phyloP scores from a whole-genome alignment of 2,329 filamentous ascomycete species.

The Arachnomyces sp. region DNA sequence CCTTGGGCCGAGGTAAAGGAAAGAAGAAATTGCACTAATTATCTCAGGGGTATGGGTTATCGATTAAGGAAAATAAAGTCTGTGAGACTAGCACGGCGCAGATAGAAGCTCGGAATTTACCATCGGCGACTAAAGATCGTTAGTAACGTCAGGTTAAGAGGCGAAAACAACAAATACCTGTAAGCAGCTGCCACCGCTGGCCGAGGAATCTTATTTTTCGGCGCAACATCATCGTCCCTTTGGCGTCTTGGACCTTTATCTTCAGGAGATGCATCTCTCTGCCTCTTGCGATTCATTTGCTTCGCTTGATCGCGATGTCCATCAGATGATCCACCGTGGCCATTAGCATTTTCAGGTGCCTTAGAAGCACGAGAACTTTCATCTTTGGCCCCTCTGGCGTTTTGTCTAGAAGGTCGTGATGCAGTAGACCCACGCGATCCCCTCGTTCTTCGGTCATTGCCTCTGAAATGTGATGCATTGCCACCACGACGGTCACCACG shows the following conservation, averaged over 20 bases:
- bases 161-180: conserved; percentile 19
- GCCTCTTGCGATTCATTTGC: conserved; percentile 10
- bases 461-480: background rate
- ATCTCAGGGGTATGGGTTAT: conserved; percentile 14
- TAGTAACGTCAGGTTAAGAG: conserved; percentile 6
- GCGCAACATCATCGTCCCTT: conserved; percentile 22
- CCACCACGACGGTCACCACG: too few species aligned
- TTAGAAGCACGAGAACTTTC: background rate
- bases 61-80: conserved; percentile 4
- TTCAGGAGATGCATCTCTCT: conserved; percentile 12
- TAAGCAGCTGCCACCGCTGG: conserved; percentile 36
- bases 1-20: conserved; percentile 1
- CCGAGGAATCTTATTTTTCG: conserved; percentile 29
- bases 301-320: conserved; percentile 5
- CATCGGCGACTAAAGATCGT: conserved; percentile 29
- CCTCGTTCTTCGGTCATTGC: background rate
- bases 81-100: background rate
- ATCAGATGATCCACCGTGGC: background rate
- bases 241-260: conserved; percentile 22
- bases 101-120: conserved; percentile 18
- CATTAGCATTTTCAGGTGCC: background rate
- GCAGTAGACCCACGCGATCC: background rate
- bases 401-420: background rate
- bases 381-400: background rate
- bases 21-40: conserved; percentile 1